Evolutionary conservation across 352 stramenopile genomes (phyloP), one percentile per base, ranked within the genome.

Genomic region (Phytophthora agathidicida): DNA sequence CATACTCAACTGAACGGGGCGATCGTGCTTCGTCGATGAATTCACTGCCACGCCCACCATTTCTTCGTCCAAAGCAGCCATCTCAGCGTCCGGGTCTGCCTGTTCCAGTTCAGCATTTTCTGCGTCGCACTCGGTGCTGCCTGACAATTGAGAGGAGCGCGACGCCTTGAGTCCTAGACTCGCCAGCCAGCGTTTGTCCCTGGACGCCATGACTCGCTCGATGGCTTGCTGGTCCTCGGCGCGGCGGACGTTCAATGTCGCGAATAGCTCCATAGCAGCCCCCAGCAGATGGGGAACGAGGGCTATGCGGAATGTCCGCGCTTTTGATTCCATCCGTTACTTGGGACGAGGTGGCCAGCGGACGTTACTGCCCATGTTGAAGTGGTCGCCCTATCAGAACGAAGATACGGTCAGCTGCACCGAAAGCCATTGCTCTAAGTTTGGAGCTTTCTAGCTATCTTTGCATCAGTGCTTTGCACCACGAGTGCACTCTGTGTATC

Each of bases 11-110:
- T 58, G 58, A 44, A 71, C 60, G 7, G 75, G 58, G 7, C 45
- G 61, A 26, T 87, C 77, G 22, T 65, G 72, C 35, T 77, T 47
- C 11, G 59, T 47, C 1, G 64, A 46, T 6, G 51, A 61, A 22
- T 74, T 69, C n/a, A 77, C 57, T 6, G 73, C 69, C 31, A 75
- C 36, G 13, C 50, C 45, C 42, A 78, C 63, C 35, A 84, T 73
- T 20, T 78, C 57, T 3, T 84, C 75, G 3, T 89, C 80, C 27
- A 85, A 63, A 26, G 75, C 77, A n/a, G 79, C 77, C 59, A 89
- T 88, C 44, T 86, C 65, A 17, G 53, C 58, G 49, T 89, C 63
- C 7, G 77, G 67, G 31, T 88, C 77, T 11, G 47, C 62, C 13
- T 62, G 61, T 31, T 76, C 51, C n/a, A 50, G 38, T 2, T 68